These are phyloP conservation scores for Aspergillus transmontanensis DNA, from an alignment of 2,329 filamentous ascomycete genomes.

Conservation along the genomic window DNA sequence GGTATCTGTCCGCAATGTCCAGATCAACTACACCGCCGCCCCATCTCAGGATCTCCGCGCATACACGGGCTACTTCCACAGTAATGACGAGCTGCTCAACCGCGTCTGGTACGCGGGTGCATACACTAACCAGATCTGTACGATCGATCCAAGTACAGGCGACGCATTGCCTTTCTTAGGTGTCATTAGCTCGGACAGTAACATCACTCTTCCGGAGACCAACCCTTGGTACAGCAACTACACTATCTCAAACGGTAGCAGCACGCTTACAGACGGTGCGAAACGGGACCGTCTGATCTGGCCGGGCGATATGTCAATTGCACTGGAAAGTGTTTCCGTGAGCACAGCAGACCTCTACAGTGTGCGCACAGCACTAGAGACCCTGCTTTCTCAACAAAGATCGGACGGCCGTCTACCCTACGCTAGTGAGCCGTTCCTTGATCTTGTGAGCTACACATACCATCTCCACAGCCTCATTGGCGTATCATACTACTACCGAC, in stretches of 20 bases:
- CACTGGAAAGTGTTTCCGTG: conserved; percentile 57
- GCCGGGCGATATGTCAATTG: conserved; percentile 64
- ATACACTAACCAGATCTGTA: conserved; percentile 48
- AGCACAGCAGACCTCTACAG: conserved; percentile 57
- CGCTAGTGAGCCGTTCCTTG: conserved; percentile 49
- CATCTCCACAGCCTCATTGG: conserved; percentile 55
- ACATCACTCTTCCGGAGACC: conserved; percentile 18
- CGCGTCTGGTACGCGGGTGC: conserved; percentile 59
- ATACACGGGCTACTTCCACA: conserved; percentile 56
- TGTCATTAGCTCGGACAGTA: conserved; percentile 5
- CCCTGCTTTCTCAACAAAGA: conserved; percentile 51
- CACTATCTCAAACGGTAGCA: conserved; percentile 32
- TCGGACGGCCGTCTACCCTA: conserved; percentile 53
- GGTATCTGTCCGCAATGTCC: conserved; percentile 39
- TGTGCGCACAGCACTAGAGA: conserved; percentile 53
- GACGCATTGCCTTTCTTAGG: conserved; percentile 18
- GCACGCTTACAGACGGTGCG: conserved; percentile 43
- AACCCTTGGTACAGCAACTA: conserved; percentile 36
- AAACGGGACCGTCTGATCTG: conserved; percentile 54
- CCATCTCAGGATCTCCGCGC: conserved; percentile 44
- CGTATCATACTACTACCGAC: conserved; percentile 49
- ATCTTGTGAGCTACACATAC: conserved; percentile 55
- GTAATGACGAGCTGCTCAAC: conserved; percentile 54
- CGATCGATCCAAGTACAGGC: conserved; percentile 32
- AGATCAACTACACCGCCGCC: conserved; percentile 48